These are phyloP conservation scores for Penicillium sp. DNA, from an alignment of 2,329 filamentous ascomycete species.

Conservation along the genomic window DNA sequence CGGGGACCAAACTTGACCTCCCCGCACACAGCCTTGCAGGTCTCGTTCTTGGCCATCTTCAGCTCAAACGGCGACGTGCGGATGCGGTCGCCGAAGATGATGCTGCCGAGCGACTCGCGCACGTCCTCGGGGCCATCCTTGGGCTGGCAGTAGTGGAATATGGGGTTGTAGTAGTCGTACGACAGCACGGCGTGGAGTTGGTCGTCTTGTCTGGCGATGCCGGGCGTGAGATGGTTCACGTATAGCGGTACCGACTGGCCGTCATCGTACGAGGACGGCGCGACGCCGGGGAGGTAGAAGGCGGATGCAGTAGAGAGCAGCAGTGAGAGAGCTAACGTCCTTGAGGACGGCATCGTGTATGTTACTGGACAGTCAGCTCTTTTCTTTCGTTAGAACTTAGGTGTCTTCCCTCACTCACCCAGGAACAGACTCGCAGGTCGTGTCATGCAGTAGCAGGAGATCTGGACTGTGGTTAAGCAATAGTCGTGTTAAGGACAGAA, in stretches of 20 bases:
- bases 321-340: conserved; percentile 26
- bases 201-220: conserved; percentile 70
- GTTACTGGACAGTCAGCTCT: neutral
- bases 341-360: conserved; percentile 34
- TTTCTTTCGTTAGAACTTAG: neutral
- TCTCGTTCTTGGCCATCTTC: conserved; percentile 80
- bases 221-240: conserved; percentile 89
- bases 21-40: conserved; percentile 76
- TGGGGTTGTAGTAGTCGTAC: conserved; percentile 90
- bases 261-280: conserved; percentile 82
- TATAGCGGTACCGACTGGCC: conserved; percentile 79
- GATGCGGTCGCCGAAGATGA: conserved; percentile 94
- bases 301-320: conserved; percentile 50
- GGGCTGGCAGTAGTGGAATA: conserved; percentile 84
- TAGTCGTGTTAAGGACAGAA: too few relatives aligned
- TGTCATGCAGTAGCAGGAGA: too few relatives aligned
- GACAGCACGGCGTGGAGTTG: conserved; percentile 88
- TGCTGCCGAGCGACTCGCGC: conserved; percentile 88
- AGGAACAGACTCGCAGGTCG: neutral
- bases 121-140: conserved; percentile 71
- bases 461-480: too few relatives aligned
- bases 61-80: conserved; percentile 93
- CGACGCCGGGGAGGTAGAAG: conserved; percentile 95
- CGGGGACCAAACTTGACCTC: conserved; percentile 61
- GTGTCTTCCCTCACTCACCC: too few relatives aligned